Conservation (phyloP, 2,329 filamentous ascomycete species). For the Ophiostoma angusticollis region DNA sequence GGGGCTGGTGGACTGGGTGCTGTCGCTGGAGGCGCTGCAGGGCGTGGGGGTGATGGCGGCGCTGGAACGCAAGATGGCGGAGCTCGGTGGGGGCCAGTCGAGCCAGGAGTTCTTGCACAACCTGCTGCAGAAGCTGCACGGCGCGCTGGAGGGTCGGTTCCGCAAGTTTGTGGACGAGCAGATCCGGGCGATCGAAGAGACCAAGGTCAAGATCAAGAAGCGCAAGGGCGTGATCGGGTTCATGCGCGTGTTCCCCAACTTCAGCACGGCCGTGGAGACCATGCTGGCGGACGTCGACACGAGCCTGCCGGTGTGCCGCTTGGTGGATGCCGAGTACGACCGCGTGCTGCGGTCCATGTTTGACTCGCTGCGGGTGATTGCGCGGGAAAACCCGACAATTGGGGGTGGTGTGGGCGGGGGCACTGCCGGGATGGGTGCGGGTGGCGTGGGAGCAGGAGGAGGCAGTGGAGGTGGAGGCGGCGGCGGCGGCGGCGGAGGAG, state of each 20-base stretch:
- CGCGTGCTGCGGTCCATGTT: slow-evolving; percentile 93
- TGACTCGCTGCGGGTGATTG: slow-evolving; percentile 90
- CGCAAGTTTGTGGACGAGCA: slow-evolving; percentile 88
- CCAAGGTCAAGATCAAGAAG: slow-evolving; percentile 98
- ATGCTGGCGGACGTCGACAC: slow-evolving; percentile 53
- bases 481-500: slow-evolving; percentile 16
- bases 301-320: slow-evolving; percentile 53
- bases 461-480: too few relatives aligned
- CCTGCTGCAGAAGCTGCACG: slow-evolving; percentile 66
- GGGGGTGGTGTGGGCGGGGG: slow-evolving; percentile 30
- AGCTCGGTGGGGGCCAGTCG: slow-evolving; percentile 74
- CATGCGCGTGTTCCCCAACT: slow-evolving; percentile 83
- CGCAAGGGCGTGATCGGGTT: slow-evolving; percentile 93
- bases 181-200: slow-evolving; percentile 90
- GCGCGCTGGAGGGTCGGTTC: slow-evolving; percentile 62
- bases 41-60: slow-evolving; percentile 75
- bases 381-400: slow-evolving; percentile 46
- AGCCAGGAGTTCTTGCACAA: slow-evolving; percentile 83
- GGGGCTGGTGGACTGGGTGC: slow-evolving; percentile 69
- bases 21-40: slow-evolving; percentile 75
- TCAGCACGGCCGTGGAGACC: slow-evolving; percentile 70
- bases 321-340: slow-evolving; percentile 76
- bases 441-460: too few relatives aligned
- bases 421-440: too few relatives aligned
- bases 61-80: slow-evolving; percentile 64